Base-by-base conservation (phyloP, 306 rosid genomes). In the Sphenostylis stenocarpa region DNA sequence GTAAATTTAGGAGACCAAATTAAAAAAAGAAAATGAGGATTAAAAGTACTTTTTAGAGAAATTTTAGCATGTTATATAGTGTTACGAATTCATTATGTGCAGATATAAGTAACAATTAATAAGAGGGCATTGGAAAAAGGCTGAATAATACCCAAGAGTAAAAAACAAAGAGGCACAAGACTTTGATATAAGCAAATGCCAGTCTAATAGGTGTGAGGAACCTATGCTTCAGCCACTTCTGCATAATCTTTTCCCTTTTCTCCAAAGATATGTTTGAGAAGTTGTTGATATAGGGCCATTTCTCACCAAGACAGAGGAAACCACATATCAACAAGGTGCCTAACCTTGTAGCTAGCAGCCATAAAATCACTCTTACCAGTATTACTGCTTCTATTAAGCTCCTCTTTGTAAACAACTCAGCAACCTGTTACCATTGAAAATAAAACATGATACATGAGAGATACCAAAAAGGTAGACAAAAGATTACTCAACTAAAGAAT, bases 241-340 rank as follows among this genome's bases (percentile, higher is more conserved):
- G 86, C 63, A 85, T 12, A 73, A 85, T 33, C 64, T 79, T 85
- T 39, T 82, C 89, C 76, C 89, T 85, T 15, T 82, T 80, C 17
- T 82, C 78, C 83, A 85, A 58, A 53, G 86, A 21, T 2, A 85
- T 43, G 58, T 33, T 72, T 76, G 89, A 76, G 61, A 85, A 85
- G 67, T 77, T 52, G 64, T 79, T 79, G 76, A 85, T 28, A 67
- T 58, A 85, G 7, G 89, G 89, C 85, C 85, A 58, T 24, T 80
- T 73, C 19, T 44, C 44, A 67, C 75, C 29, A 16, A 85, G 9
- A 62, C 89, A 79, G 20, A 82, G 81, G 21, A 51, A 60, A n/a
- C 89, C 89, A 61, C 89, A 82, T 3, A 85, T 67, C 63, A 82
- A 36, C 5, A 85, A 53, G 69, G 89, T 82, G 6, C 89, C 89